Conservation (phyloP, 345 rosid genomes). For the Euphorbia tirucalli region DNA sequence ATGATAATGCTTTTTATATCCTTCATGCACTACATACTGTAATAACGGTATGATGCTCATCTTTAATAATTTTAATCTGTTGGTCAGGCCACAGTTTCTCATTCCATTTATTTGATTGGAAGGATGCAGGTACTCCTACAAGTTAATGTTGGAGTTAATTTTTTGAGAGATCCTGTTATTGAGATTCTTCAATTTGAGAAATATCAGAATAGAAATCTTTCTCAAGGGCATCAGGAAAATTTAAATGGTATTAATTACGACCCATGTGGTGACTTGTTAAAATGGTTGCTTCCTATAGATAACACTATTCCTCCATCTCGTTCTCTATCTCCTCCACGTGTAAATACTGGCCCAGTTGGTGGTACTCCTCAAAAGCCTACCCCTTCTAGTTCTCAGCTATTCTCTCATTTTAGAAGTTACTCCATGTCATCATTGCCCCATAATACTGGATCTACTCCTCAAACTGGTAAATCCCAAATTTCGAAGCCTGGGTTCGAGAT, state of each 20-base stretch:
- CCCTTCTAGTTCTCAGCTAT: conserved; percentile 79
- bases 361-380: conserved; percentile 52
- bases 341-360: conserved; percentile 52
- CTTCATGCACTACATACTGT: background rate
- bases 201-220: conserved; percentile 39
- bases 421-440: conserved; percentile 98
- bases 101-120: conserved; percentile 66
- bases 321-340: conserved; percentile 54
- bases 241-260: conserved; percentile 42
- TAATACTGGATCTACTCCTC: conserved; percentile 51
- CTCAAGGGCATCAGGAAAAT: conserved; percentile 37
- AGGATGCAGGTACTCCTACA: conserved; percentile 95
- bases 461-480: conserved; percentile 61
- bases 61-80: background rate
- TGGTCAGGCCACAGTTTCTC: conserved; percentile 39
- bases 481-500: conserved; percentile 70
- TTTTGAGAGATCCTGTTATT: conserved; percentile 71
- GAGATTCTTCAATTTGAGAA: conserved; percentile 99
- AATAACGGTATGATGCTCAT: background rate
- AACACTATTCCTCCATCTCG: conserved; percentile 55
- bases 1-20: background rate
- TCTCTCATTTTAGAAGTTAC: conserved; percentile 91
- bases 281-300: conserved; percentile 95
- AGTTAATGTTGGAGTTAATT: conserved; percentile 76
- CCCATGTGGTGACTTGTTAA: conserved; percentile 72